Evolutionary conservation across 108 stramenopile species (phyloP).

Genomic region (Cyclotella sp.): DNA sequence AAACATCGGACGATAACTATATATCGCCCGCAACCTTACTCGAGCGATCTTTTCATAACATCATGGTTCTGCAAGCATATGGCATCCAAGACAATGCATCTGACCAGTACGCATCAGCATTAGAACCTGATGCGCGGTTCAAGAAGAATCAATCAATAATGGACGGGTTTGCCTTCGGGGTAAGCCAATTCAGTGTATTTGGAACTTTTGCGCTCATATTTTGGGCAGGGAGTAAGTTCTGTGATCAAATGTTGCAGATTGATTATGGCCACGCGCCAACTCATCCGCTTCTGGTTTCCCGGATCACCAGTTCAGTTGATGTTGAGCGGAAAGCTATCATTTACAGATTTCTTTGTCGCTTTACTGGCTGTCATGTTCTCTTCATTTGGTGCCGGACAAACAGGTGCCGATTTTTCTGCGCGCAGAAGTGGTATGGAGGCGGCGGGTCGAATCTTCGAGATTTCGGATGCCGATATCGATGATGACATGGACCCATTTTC

Average conservation of each 20-base stretch:
- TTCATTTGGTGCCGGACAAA: slow-evolving; percentile 53
- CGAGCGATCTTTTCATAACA: slow-evolving; percentile 31
- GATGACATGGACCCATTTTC: slow-evolving; percentile 64
- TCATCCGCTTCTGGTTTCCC: too few relatives aligned
- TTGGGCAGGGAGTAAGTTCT: slow-evolving; percentile 29
- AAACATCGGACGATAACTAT: not conserved
- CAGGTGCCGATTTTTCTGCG: slow-evolving; percentile 43
- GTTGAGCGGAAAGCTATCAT: slow-evolving; percentile 23
- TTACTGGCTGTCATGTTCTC: slow-evolving; percentile 48
- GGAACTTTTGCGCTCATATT: slow-evolving; percentile 50
- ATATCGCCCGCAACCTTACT: slow-evolving; percentile 34
- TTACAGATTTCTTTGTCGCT: slow-evolving; percentile 48
- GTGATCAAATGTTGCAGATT: too few relatives aligned
- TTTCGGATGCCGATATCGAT: slow-evolving; percentile 40
- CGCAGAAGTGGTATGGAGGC: slow-evolving; percentile 47
- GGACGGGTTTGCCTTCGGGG: slow-evolving; percentile 45
- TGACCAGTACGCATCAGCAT: slow-evolving; percentile 34
- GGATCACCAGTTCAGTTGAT: slow-evolving; percentile 46
- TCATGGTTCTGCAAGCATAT: slow-evolving; percentile 54
- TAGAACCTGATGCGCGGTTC: slow-evolving; percentile 28
- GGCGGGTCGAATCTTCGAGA: slow-evolving; percentile 41
- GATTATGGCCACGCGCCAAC: too few relatives aligned
- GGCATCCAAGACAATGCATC: slow-evolving; percentile 48
- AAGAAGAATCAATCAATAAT: slow-evolving; percentile 45
- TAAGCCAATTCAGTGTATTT: slow-evolving; percentile 47